Evolutionary conservation across 140 eudicot species (phyloP).

Genomic region (Cichorium intybus): DNA sequence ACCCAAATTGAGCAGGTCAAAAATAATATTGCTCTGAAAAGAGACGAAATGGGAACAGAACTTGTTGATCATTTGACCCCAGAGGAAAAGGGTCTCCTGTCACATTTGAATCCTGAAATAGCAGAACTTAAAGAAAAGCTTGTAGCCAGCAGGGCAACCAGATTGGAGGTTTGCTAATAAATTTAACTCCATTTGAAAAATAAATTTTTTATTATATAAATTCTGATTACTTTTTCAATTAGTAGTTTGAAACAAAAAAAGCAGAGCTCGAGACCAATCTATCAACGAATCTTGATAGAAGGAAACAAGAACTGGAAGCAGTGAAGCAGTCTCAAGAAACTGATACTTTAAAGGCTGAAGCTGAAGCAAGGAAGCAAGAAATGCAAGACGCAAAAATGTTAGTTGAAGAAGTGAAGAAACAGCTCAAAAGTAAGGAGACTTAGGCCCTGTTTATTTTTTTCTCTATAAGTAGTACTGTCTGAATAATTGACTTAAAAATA

Average conservation of each 20-base stretch:
- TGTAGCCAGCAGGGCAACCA: constrained; percentile 68
- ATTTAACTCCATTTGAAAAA: too few relatives aligned
- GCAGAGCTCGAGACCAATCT: constrained; percentile 95
- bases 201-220: too few relatives aligned
- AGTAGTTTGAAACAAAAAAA: constrained; percentile 85
- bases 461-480: too few relatives aligned
- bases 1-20: constrained; percentile 60
- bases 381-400: constrained; percentile 53
- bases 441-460: too few relatives aligned
- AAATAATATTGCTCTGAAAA: constrained; percentile 54
- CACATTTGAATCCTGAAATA: constrained; percentile 93
- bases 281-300: constrained; percentile 87
- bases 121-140: constrained; percentile 79
- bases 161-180: constrained; percentile 74
- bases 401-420: constrained; percentile 62
- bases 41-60: constrained; percentile 92
- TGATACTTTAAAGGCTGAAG: constrained; percentile 53
- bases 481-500: too few relatives aligned
- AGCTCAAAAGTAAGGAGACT: constrained; percentile 69
- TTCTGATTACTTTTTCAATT: too few relatives aligned
- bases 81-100: constrained; percentile 67
- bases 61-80: constrained; percentile 93
- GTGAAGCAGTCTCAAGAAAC: constrained; percentile 57
- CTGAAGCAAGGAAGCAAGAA: constrained; percentile 74
- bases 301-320: constrained; percentile 94